Conservation (phyloP, 2,329 filamentous ascomycete genomes). For the Ceratocystiopsis sp. region DNA sequence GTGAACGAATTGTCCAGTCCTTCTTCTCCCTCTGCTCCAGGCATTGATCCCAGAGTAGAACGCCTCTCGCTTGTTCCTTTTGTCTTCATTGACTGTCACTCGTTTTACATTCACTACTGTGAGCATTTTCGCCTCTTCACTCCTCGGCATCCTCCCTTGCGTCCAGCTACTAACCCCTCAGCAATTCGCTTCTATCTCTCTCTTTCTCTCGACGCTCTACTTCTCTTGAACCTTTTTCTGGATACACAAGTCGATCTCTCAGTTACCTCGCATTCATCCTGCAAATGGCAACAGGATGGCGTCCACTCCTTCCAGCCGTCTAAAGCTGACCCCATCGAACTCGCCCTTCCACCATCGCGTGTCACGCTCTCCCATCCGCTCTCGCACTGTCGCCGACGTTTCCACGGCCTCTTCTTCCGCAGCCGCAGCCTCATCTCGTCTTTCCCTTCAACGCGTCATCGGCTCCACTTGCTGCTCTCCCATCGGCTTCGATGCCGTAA, state of each 20-base stretch:
- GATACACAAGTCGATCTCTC: too few species aligned
- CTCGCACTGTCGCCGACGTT: conserved; percentile 26
- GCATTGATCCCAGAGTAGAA: background rate
- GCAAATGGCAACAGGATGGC: conserved; percentile 39
- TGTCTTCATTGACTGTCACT: background rate
- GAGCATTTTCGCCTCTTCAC: background rate
- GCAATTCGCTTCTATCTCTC: background rate
- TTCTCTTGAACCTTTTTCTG: background rate
- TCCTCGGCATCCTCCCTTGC: background rate
- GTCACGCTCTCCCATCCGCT: conserved; percentile 43
- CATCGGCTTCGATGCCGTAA: conserved; percentile 70
- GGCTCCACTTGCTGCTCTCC: conserved; percentile 77
- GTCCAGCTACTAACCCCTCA: background rate
- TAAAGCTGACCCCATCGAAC: conserved; percentile 60
- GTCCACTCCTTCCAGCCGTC: conserved; percentile 39
- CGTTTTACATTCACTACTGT: background rate
- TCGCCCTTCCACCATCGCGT: conserved; percentile 51
- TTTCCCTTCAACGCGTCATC: conserved; percentile 70
- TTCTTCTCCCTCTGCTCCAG: background rate
- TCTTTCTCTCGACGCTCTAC: background rate
- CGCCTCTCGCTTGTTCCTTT: conserved; percentile 1
- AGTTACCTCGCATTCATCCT: background rate
- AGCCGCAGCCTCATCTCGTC: conserved; percentile 28
- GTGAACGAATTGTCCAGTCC: background rate
- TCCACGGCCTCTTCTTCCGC: background rate